Conservation (phyloP, 1,139 yeast genomes). For the Dujonia santamariae region DNA sequence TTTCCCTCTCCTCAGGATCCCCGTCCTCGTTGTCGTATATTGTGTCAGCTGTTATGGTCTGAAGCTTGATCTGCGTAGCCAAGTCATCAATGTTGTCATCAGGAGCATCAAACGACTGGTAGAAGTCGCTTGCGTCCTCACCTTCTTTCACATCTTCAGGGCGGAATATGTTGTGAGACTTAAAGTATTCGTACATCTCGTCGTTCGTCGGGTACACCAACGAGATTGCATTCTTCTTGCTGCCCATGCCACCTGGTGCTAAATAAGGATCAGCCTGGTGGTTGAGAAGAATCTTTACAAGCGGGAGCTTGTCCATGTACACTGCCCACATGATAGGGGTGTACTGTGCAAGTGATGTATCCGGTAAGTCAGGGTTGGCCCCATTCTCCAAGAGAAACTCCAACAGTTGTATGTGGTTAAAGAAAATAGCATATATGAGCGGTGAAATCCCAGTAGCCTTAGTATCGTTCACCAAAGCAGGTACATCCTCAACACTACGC, state of each 20-base stretch:
- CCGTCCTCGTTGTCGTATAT: slow-evolving; percentile 15
- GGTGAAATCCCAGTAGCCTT: slow-evolving; percentile 47
- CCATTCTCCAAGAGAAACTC: slow-evolving; percentile 38
- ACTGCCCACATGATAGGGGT: slow-evolving; percentile 53
- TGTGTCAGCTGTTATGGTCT: slow-evolving; percentile 36
- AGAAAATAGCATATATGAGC: slow-evolving; percentile 51
- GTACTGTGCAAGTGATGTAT: slow-evolving; percentile 28
- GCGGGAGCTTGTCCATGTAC: slow-evolving; percentile 33
- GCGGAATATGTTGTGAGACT: slow-evolving; percentile 28
- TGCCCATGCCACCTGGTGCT: slow-evolving; percentile 20
- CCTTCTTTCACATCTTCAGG: slow-evolving; percentile 4
- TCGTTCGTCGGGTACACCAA: slow-evolving; percentile 30
- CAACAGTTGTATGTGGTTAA: slow-evolving; percentile 39
- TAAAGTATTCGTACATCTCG: slow-evolving; percentile 36
- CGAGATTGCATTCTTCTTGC: slow-evolving; percentile 30
- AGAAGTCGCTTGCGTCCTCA: slow-evolving; percentile 15
- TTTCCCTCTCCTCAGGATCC: slow-evolving; percentile 22
- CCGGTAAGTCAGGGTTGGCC: slow-evolving; percentile 40
- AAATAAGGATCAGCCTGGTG: slow-evolving; percentile 43
- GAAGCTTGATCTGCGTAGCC: slow-evolving; percentile 44
- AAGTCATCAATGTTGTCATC: slow-evolving; percentile 44
- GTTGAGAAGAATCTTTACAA: slow-evolving; percentile 32
- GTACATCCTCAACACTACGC: slow-evolving; percentile 25
- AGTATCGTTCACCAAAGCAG: slow-evolving; percentile 26
- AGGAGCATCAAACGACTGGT: slow-evolving; percentile 15